Percentiles rank a stretch among this genome's conserved stretches.
These are phyloP conservation scores for Chaetomium strumarium DNA, from an alignment of 2,329 filamentous ascomycete species.

Conservation along the genomic window DNA sequence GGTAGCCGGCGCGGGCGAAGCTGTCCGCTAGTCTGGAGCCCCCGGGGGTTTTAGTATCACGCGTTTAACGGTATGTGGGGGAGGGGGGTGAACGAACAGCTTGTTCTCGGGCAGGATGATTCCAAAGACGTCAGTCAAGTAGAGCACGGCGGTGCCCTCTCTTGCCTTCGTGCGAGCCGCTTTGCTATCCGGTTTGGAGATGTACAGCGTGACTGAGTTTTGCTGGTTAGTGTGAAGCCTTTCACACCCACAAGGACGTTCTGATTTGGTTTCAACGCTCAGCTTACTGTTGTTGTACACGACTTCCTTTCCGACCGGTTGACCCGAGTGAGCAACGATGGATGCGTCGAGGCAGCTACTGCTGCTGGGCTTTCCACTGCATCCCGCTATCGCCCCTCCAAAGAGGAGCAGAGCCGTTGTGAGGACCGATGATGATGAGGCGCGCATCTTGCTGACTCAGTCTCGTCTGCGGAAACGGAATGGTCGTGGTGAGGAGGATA, in stretches of 20 bases:
- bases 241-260: no score
- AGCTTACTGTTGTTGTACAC: constrained; percentile 19
- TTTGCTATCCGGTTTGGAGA: constrained; percentile 17
- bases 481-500: no score
- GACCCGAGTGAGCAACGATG: constrained; percentile 20
- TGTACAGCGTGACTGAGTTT: constrained; percentile 25
- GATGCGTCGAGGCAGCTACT: constrained; percentile 10
- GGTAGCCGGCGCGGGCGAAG: constrained; percentile 7
- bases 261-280: neutral
- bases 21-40: constrained; percentile 8
- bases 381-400: constrained; percentile 2
- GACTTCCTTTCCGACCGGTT: constrained; percentile 18
- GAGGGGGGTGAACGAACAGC: constrained; percentile 21
- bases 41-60: no score
- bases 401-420: constrained; percentile 5
- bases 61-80: no score
- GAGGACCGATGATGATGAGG: neutral
- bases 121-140: constrained; percentile 29
- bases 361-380: neutral
- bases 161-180: constrained; percentile 9
- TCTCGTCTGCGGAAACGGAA: neutral
- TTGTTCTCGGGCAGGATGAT: constrained; percentile 26
- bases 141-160: constrained; percentile 21
- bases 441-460: constrained; percentile 9
- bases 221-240: neutral